A percentile compares a stretch with the other conserved stretches of the same genome.
phyloP scores from a whole-genome alignment of 805 yeast genomes.

The Saccharomyces mikatae region DNA sequence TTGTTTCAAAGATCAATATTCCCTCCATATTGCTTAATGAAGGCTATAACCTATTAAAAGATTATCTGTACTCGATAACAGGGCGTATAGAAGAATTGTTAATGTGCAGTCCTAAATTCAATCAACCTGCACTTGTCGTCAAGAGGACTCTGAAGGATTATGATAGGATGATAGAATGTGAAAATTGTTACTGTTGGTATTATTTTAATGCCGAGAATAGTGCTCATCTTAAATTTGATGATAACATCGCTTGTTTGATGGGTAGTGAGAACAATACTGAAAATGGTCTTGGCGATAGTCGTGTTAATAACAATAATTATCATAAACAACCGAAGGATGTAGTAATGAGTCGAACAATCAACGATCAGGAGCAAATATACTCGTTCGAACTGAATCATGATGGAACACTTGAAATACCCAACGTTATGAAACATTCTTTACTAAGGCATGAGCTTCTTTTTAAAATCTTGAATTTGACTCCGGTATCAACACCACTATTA shows the following conservation, averaged over 20 bases:
- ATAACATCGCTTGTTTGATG: neutral
- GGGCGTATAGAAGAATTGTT: neutral
- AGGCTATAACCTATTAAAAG: constrained; percentile 2
- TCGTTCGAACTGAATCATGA: constrained; percentile 18
- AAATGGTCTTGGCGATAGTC: neutral
- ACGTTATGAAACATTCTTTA: constrained; percentile 17
- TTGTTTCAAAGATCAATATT: constrained; percentile 1
- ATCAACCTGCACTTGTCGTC: neutral
- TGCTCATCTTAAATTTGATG: too few relatives aligned
- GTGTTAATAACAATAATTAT: neutral
- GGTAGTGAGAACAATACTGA: neutral
- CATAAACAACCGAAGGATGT: neutral
- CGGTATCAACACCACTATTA: constrained; percentile 16
- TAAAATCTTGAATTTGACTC: constrained; percentile 11
- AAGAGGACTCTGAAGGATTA: neutral
- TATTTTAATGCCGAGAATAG: neutral
- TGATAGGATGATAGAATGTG: neutral
- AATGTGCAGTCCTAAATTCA: neutral
- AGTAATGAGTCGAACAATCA: neutral
- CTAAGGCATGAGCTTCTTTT: constrained; percentile 20
- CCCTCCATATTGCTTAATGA: constrained; percentile 1
- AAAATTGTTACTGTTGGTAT: neutral
- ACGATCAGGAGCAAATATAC: constrained; percentile 11
- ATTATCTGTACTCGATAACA: neutral
- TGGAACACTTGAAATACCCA: constrained; percentile 13